Evolutionary conservation across 768 basidiomycete species (phyloP), one percentile per base, ranked within the genome.

Genomic region (Mycena alexandri): DNA sequence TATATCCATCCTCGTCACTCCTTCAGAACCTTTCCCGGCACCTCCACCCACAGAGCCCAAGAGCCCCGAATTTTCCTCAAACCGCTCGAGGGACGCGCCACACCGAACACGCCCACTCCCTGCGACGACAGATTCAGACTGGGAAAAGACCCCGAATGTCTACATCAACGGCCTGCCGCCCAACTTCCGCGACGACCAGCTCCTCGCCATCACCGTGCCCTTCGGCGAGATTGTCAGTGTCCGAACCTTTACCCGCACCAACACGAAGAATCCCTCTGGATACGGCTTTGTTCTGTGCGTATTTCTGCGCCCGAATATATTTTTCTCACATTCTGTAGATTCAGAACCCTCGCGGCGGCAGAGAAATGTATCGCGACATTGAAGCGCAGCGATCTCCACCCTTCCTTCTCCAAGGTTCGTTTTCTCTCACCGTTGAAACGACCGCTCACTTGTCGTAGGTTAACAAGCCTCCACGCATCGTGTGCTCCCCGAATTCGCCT

Each of bases 81-180:
- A 63, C 42, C 43, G 61, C 19, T 53, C 41, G 24, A 47, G 25
- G 46, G 29, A 25, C 0, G 54, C 24, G 44, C 21, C 43, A 21
- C 17, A 16, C 17, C 55, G 55, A 13, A 29, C 13, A 12, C 54
- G 36, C 22, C 43, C 7, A 24, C 59, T 10, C 25, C n/a, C n/a
- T n/a, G n/a, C n/a, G n/a, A n/a, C n/a, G n/a, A 11, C 9, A n/a
- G 9, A 2, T 6, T 21, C 34, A 36, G 42, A 25, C 25, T 42
- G 33, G 3, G 46, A 21, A 0, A 73, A 74, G 44, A 79, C 83
- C n/a, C 86, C 88, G 5, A 89, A 89, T 62, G 85, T 89, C 6
- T 89, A 89, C 72, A 88, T 89, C 76, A 89, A 89, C 69, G 88
- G 88, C 47, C 81, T 89, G 21, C 89, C 87, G 14, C 83, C 88